Base-by-base conservation (phyloP, 345 rosid genomes). In the Bruguiera gymnorhiza region DNA sequence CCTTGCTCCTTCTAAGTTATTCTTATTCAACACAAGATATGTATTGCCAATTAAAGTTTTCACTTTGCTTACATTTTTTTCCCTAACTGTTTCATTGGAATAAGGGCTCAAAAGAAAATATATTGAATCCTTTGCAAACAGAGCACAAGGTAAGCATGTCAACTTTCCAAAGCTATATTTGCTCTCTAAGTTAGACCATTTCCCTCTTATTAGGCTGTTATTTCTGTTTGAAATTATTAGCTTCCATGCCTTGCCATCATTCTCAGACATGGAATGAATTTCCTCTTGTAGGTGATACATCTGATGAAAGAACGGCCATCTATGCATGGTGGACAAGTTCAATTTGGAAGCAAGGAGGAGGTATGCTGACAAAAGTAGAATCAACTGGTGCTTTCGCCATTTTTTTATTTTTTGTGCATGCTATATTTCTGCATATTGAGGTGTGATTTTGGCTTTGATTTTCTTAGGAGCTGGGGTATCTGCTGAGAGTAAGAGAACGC, bases 91-190 rank as follows among this genome's bases (percentile, higher is more conserved):
- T 79, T 78, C 70, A 23, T 73, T 81, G 79, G 72, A 78, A 71
- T 62, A 81, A 95, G 99, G 92, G 86, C 82, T 83, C 87, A 79
- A 95, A 95, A 86, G 99, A 95, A 85, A 95, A 95, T 68, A 87
- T 89, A 87, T 64, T 68, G 74, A 81, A 82, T 70, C 16, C 78
- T 69, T 74, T 87, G 74, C 91, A 72, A 81, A 83, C 78, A 80
- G 86, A 81, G 66, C 74, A 83, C 73, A 87, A 86, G 92, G 92
- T 89, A 80, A 77, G 81, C 75, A 31, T 60, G 18, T 21, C 54
- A 66, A 18, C 66, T 51, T 59, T 6, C 7, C 5, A 5, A 0
- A 43, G 51, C 29, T 13, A 8, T 32, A 8, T 7, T 18, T 16
- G 31, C 30, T 24, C 31, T 23, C 60, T 11, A 24, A 10, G 15